A percentile compares a stretch with the other conserved stretches of the same genome.
These are phyloP conservation scores for Suillus discolor DNA, from an alignment of 768 basidiomycete species.

Conservation along the genomic window DNA sequence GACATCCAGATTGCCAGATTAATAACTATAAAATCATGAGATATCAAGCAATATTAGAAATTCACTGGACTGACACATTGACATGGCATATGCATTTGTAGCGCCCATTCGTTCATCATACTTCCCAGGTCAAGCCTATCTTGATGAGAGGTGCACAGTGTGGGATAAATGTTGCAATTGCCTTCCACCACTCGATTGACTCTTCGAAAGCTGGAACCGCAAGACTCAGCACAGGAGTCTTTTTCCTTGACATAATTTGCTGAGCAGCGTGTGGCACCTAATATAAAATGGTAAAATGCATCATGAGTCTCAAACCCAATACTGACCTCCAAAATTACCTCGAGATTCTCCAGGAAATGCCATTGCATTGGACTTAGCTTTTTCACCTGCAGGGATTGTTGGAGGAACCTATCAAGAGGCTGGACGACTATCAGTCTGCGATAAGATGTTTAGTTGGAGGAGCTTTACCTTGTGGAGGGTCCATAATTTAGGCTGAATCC, in stretches of 20 bases:
- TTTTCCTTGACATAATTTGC: conserved; percentile 7
- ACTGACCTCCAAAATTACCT: too few relatives aligned
- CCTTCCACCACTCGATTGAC: not conserved
- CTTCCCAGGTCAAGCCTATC: not conserved
- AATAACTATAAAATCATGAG: not conserved
- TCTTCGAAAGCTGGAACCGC: conserved; percentile 6
- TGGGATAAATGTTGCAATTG: not conserved
- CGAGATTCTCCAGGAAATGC: too few relatives aligned
- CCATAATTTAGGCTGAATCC: too few relatives aligned
- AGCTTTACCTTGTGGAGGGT: too few relatives aligned
- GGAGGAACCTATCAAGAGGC: too few relatives aligned
- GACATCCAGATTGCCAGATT: not conserved
- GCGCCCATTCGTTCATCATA: not conserved
- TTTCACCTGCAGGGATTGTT: too few relatives aligned
- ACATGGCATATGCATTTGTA: not conserved
- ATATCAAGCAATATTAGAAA: not conserved
- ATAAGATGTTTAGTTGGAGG: too few relatives aligned
- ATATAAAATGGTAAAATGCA: too few relatives aligned
- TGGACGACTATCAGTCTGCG: too few relatives aligned
- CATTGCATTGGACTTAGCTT: too few relatives aligned
- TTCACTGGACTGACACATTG: not conserved
- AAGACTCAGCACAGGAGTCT: conserved; percentile 1
- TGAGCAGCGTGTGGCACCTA: not conserved
- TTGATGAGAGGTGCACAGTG: not conserved
- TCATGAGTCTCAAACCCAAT: too few relatives aligned